phyloP scores from a whole-genome alignment of 2,329 filamentous ascomycete genomes.

The Hansfordia pulvinata region DNA sequence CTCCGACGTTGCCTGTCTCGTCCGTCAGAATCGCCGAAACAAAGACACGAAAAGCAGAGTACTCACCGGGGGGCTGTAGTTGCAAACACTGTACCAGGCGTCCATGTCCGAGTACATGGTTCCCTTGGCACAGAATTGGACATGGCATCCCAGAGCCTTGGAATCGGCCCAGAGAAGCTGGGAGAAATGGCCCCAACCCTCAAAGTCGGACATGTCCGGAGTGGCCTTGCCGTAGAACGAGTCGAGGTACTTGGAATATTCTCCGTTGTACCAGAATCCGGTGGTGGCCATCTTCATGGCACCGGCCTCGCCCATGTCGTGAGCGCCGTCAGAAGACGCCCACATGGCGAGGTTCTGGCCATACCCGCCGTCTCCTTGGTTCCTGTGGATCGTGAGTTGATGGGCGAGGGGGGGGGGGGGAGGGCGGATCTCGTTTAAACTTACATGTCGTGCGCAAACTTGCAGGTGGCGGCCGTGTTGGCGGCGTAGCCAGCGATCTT shows the following conservation, averaged over 20 bases:
- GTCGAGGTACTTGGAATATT: slow-evolving; percentile 42
- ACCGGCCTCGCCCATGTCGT: slow-evolving; percentile 32
- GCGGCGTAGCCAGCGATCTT: slow-evolving; percentile 50
- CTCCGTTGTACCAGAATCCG: slow-evolving; percentile 81
- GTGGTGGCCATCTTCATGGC: slow-evolving; percentile 57
- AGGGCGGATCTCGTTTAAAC: no score
- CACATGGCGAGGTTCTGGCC: slow-evolving; percentile 85
- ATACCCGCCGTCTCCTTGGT: slow-evolving; percentile 49
- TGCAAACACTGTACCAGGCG: slow-evolving; percentile 74
- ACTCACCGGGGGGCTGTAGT: slow-evolving; percentile 66
- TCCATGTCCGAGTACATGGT: slow-evolving; percentile 32
- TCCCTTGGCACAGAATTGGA: slow-evolving; percentile 36
- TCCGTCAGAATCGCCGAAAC: slow-evolving; percentile 1
- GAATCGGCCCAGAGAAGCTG: slow-evolving; percentile 60
- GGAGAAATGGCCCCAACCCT: slow-evolving; percentile 60
- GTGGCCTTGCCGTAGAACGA: slow-evolving; percentile 43
- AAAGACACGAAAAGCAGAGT: background rate
- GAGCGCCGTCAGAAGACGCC: slow-evolving; percentile 22
- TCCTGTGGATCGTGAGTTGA: slow-evolving; percentile 25
- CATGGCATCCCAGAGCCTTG: slow-evolving; percentile 48
- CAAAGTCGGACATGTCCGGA: slow-evolving; percentile 49
- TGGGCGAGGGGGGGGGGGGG: background rate
- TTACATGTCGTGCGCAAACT: slow-evolving; percentile 66
- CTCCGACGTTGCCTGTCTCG: slow-evolving; percentile 34
- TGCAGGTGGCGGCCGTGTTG: slow-evolving; percentile 50